phyloP scores from a whole-genome alignment of 2,329 filamentous ascomycete species.

The Fusarium mexicanum region DNA sequence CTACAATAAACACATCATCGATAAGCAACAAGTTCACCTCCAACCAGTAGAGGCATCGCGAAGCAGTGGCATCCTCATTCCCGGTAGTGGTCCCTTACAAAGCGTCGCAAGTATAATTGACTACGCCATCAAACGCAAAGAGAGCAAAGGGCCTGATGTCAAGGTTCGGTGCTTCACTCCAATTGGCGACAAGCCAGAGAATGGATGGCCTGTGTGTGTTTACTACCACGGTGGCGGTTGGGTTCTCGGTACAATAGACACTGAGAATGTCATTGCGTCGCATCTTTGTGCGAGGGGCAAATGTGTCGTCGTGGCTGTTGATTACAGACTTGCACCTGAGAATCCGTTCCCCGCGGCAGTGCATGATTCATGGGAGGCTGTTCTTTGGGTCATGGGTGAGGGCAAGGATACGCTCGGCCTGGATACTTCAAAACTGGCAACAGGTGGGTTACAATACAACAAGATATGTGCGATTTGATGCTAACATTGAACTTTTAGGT shows the following conservation, averaged over 20 bases:
- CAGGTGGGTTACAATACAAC: background rate
- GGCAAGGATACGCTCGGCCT: rapidly evolving
- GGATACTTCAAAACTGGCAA: background rate
- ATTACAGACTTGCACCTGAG: slow-evolving; percentile 8
- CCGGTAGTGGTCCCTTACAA: background rate
- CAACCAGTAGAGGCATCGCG: slow-evolving; percentile 1
- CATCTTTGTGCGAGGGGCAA: background rate
- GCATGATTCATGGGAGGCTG: slow-evolving; percentile 12
- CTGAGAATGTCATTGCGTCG: slow-evolving; percentile 15
- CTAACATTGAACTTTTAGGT: no score
- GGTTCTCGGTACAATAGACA: slow-evolving; percentile 13
- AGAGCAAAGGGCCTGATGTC: slow-evolving; percentile 3
- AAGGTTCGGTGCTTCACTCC: slow-evolving; percentile 6
- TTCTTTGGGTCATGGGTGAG: background rate
- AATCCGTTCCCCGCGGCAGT: slow-evolving; percentile 4
- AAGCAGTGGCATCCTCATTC: background rate
- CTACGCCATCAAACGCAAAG: background rate
- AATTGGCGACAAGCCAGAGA: background rate
- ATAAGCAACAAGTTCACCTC: slow-evolving; percentile 18
- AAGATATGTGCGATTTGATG: no score
- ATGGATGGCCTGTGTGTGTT: slow-evolving; percentile 12
- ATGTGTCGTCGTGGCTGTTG: slow-evolving; percentile 9
- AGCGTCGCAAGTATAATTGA: background rate
- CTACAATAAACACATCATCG: slow-evolving; percentile 18
- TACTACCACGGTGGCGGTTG: slow-evolving; percentile 18